Conservation (phyloP, 1,284 basidiomycete species). For the Athelia sp. region DNA sequence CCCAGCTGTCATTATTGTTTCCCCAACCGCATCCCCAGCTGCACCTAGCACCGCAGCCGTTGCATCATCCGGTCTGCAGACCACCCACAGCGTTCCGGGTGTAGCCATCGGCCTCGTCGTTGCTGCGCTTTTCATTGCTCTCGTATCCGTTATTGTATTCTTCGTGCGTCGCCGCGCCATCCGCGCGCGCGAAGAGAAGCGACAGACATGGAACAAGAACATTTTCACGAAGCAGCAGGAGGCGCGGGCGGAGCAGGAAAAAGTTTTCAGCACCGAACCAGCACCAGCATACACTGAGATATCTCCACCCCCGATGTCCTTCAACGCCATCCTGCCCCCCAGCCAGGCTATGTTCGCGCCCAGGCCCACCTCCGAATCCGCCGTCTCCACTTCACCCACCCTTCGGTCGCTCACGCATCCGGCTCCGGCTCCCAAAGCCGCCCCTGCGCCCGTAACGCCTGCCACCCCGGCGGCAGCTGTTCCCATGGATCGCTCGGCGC, state of each 20-base stretch:
- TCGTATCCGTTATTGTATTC: constrained; percentile 39
- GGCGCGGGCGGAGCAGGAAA: constrained; percentile 9
- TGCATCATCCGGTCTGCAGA: constrained; percentile 1
- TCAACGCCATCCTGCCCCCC: constrained; percentile 16
- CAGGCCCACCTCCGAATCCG: neutral
- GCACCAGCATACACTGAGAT: constrained; percentile 8
- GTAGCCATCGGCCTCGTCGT: constrained; percentile 51
- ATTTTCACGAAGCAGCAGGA: constrained; percentile 16
- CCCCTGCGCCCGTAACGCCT: neutral
- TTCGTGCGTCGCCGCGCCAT: constrained; percentile 45
- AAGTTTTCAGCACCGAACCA: constrained; percentile 6
- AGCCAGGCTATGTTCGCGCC: constrained; percentile 1
- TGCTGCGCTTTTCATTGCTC: constrained; percentile 34
- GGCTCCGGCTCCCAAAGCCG: neutral
- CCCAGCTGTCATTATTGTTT: too few relatives aligned
- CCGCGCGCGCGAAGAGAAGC: constrained; percentile 32
- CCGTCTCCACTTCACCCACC: neutral
- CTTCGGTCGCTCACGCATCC: neutral
- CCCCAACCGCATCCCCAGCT: too few relatives aligned
- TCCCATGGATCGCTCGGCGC: constrained; percentile 5
- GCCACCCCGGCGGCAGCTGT: constrained; percentile 6
- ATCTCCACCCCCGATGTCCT: constrained; percentile 16
- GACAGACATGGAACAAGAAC: constrained; percentile 30
- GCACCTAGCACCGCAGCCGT: too few relatives aligned
- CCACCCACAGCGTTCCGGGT: constrained; percentile 26